phyloP scores from a whole-genome alignment of 257 asterid species.

The Leonotis leonurus region DNA sequence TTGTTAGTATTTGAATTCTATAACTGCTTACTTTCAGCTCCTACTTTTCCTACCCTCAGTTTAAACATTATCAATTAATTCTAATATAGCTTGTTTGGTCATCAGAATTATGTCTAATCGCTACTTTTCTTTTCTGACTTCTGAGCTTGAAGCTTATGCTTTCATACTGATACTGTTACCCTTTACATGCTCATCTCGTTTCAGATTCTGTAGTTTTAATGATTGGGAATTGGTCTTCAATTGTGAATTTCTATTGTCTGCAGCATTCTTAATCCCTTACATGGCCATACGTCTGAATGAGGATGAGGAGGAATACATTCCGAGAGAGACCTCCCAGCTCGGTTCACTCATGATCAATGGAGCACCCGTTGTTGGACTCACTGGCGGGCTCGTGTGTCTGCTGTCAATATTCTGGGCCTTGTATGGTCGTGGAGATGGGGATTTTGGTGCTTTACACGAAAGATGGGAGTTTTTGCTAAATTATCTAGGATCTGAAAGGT shows the following conservation, averaged over 20 bases:
- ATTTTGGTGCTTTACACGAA: conserved; percentile 47
- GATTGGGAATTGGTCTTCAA: background rate
- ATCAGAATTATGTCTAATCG: too few relatives aligned
- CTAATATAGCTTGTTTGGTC: too few relatives aligned
- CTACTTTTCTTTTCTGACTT: background rate
- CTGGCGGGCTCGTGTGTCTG: conserved; percentile 54
- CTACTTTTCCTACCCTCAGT: too few relatives aligned
- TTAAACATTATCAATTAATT: too few relatives aligned
- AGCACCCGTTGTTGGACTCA: conserved; percentile 61
- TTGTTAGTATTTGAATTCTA: too few relatives aligned
- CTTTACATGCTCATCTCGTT: background rate
- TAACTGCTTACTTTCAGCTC: too few relatives aligned
- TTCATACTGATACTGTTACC: background rate
- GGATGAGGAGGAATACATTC: conserved; percentile 24
- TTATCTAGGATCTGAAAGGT: conserved; percentile 70
- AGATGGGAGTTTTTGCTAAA: conserved; percentile 55
- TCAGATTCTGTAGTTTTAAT: background rate
- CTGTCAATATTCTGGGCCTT: conserved; percentile 64
- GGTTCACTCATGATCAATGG: conserved; percentile 62
- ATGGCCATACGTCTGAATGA: conserved; percentile 82
- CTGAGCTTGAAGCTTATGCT: background rate
- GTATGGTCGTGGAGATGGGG: conserved; percentile 68
- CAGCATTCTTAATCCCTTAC: conserved; percentile 91
- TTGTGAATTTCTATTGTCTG: too few relatives aligned
- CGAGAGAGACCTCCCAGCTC: conserved; percentile 44